Conservation (phyloP, 208 protist species). For the Kentomonas sorsogonicus region DNA sequence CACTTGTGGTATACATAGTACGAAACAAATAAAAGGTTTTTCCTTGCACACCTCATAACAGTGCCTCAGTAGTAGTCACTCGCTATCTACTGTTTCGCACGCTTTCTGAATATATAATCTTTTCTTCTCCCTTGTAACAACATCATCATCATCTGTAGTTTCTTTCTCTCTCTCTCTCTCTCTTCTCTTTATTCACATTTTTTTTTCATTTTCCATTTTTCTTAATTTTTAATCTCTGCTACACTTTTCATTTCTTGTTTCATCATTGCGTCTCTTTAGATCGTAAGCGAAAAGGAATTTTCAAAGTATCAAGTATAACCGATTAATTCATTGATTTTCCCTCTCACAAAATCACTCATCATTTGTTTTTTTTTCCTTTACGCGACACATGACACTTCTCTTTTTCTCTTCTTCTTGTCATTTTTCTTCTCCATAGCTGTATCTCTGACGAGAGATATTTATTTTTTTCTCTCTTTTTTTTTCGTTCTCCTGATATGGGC, state of each 20-base stretch:
- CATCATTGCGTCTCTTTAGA: no score
- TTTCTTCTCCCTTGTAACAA: no score
- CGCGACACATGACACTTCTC: background rate
- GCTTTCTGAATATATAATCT: constrained; percentile 15
- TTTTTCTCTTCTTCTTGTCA: constrained; percentile 4
- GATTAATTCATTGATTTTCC: constrained; percentile 7
- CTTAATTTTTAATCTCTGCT: constrained; percentile 11
- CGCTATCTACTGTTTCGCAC: constrained; percentile 7
- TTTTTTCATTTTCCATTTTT: constrained; percentile 16
- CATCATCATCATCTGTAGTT: background rate
- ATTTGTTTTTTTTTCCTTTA: background rate
- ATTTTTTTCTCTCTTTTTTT: constrained; percentile 2
- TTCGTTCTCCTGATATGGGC: constrained; percentile 5
- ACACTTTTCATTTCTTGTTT: background rate
- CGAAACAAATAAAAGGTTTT: no score
- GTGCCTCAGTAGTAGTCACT: no score
- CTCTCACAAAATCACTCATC: background rate
- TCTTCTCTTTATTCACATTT: constrained; percentile 14
- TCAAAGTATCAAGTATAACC: no score
- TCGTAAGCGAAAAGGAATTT: no score
- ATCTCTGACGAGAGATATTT: background rate
- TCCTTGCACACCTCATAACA: no score
- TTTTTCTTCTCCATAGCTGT: background rate
- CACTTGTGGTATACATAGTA: no score
- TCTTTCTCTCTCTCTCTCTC: constrained; percentile 13